Percentiles rank a stretch among this genome's conserved stretches.
Evolutionary conservation across 768 basidiomycete species (phyloP).

Genomic region (Leccinellum luteum): DNA sequence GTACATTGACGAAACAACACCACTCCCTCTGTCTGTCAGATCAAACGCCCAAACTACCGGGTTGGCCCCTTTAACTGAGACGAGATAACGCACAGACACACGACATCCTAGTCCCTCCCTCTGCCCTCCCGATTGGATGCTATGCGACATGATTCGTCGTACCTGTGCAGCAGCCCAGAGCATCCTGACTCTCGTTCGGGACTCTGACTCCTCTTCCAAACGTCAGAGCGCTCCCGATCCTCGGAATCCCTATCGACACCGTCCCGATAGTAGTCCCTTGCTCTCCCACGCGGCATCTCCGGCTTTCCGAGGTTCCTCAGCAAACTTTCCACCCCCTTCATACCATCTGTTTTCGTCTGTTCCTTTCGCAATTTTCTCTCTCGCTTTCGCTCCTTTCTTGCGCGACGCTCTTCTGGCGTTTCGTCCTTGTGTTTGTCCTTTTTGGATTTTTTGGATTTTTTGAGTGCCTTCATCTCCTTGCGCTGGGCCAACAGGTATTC

Average conservation of each 20-base stretch:
- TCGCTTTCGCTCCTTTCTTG: constrained; percentile 70
- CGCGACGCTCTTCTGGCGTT: constrained; percentile 74
- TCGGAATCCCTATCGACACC: constrained; percentile 14
- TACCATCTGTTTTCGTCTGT: constrained; percentile 53
- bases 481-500: constrained; percentile 82
- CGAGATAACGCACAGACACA: constrained; percentile 1
- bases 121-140: neutral
- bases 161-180: constrained; percentile 1
- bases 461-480: constrained; percentile 63
- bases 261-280: constrained; percentile 1
- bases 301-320: constrained; percentile 43
- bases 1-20: neutral
- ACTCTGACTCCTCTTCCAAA: constrained; percentile 15
- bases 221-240: constrained; percentile 14
- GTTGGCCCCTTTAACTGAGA: neutral
- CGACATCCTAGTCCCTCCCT: neutral
- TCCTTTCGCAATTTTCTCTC: constrained; percentile 60
- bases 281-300: constrained; percentile 23
- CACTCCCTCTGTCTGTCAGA: neutral
- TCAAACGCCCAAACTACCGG: neutral
- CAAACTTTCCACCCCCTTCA: constrained; percentile 67
- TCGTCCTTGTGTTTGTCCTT: constrained; percentile 73
- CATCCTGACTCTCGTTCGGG: constrained; percentile 16
- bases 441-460: constrained; percentile 57
- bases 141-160: constrained; percentile 3